Conservation (phyloP, 2,329 filamentous ascomycete genomes). For the Calcarisporium arbuscula region DNA sequence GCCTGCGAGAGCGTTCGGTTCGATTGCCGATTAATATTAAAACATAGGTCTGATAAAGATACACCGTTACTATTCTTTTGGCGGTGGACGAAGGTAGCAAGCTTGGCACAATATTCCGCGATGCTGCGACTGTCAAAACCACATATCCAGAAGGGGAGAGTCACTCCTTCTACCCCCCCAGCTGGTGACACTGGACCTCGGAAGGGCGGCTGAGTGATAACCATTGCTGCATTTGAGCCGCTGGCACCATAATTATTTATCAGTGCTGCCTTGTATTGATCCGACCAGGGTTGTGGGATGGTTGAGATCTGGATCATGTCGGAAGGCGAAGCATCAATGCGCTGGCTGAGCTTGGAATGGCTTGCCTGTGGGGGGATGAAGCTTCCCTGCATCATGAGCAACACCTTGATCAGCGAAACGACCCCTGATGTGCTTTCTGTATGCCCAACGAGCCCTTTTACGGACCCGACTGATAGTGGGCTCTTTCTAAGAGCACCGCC, state of each 20-base stretch:
- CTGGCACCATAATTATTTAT: conserved; percentile 31
- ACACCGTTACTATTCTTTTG: too few species aligned
- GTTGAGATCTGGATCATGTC: conserved; percentile 13
- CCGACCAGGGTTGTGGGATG: conserved; percentile 18
- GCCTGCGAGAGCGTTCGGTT: conserved; percentile 17
- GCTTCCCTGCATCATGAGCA: conserved; percentile 31
- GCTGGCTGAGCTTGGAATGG: conserved; percentile 21
- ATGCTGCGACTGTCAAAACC: conserved; percentile 3
- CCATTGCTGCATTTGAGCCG: conserved; percentile 17
- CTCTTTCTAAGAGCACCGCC: conserved; percentile 9
- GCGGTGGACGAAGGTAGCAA: too few species aligned
- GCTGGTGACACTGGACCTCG: background rate
- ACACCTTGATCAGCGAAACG: conserved; percentile 40
- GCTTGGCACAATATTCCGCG: too few species aligned
- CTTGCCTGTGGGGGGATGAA: conserved; percentile 26
- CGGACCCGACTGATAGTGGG: conserved; percentile 12
- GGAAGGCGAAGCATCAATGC: conserved; percentile 8
- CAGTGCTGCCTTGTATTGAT: conserved; percentile 13
- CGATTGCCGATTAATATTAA: conserved; percentile 21
- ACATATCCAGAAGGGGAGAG: conserved; percentile 5
- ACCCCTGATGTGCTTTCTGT: conserved; percentile 31
- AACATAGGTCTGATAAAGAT: too few species aligned
- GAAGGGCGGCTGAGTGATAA: conserved; percentile 14
- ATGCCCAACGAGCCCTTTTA: conserved; percentile 22
- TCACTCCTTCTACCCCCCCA: too few species aligned